Base-by-base conservation (phyloP, 179 eudicot genomes). In the Patellifolia procumbens region DNA sequence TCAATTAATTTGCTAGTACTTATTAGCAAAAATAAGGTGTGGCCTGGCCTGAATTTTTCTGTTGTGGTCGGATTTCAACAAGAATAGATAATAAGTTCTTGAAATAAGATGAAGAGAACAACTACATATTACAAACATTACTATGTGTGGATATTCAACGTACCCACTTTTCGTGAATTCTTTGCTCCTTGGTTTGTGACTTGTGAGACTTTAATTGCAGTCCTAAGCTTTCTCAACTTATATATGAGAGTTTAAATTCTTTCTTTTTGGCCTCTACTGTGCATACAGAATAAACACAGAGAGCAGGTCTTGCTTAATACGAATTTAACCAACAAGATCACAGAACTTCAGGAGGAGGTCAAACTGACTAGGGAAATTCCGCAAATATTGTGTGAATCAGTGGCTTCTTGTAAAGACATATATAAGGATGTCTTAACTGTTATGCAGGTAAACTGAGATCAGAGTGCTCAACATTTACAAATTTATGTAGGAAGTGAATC, bases 321-420 rank as follows among this genome's bases (percentile, higher is more conserved):
- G 17, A 83, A 81, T 34, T 79, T 94, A 78, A 80, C 75, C 70
- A 70, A 76, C 73, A 88, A 86, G 80, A 78, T 87, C 52, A 84
- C 63, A 52, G 87, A 85, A 81, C 94, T 94, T 73, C 90, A 86
- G 74, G 78, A 84, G 82, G 94, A 92, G 84, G 89, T 81, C 64
- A 79, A 74, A 59, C 73, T 79, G 62, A 75, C 85, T 73, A 87
- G 53, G 56, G 87, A 91, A 79, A 69, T 91, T 75, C 96, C 94
- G 52, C 88, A 55, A 73, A 86, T 78, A 71, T 78, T 92, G 69
- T 81, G 72, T 71, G 81, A 88, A 76, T 86, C 96, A 43, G 89
- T 92, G 65, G 60, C 82, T 67, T 75, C 73, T 72, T 94, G 96
- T 83, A 91, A 81, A 84, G 87, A 85, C 48, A 78, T 78, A 46